Evolutionary conservation across 2,329 filamentous ascomycete genomes (phyloP).

Genomic region (Trichothecium sympodiale): DNA sequence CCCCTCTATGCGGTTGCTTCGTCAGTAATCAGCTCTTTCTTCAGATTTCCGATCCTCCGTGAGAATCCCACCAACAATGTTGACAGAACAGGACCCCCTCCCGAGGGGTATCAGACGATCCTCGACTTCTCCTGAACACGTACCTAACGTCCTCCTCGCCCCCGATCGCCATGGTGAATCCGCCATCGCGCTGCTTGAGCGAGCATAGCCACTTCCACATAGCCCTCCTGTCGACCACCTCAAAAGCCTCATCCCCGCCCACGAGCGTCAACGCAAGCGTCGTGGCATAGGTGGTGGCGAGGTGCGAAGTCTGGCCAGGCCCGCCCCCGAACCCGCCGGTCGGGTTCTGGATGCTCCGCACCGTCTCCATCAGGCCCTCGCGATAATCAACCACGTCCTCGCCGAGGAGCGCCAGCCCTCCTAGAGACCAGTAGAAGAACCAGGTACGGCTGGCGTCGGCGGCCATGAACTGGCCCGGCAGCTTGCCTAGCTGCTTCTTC

Average conservation of each 20-base stretch:
- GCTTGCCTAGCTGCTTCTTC: conserved; percentile 41
- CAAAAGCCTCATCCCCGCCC: conserved; percentile 62
- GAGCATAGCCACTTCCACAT: conserved; percentile 88
- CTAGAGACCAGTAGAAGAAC: conserved; percentile 88
- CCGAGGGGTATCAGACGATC: too few species aligned
- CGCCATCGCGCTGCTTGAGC: conserved; percentile 78
- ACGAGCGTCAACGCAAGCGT: conserved; percentile 70
- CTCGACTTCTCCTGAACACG: too few species aligned
- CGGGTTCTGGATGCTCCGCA: conserved; percentile 70
- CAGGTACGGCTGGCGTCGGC: conserved; percentile 86
- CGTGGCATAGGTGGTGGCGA: conserved; percentile 80
- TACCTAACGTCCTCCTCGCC: conserved; percentile 90
- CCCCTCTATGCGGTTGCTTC: conserved; percentile 46
- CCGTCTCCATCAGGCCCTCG: conserved; percentile 60
- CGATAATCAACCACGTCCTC: conserved; percentile 61
- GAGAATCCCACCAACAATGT: not conserved
- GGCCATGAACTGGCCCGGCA: conserved; percentile 59
- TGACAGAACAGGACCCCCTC: too few species aligned
- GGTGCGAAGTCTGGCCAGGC: conserved; percentile 80
- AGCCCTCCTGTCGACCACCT: conserved; percentile 65
- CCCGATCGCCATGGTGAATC: conserved; percentile 77
- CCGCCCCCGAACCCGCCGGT: conserved; percentile 86
- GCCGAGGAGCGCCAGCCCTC: conserved; percentile 64
- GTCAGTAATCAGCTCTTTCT: conserved; percentile 6
- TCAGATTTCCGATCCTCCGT: not conserved